Evolutionary conservation across 345 rosid genomes (phyloP), one percentile per base, ranked within the genome.

Genomic region (Ceriops decandra): DNA sequence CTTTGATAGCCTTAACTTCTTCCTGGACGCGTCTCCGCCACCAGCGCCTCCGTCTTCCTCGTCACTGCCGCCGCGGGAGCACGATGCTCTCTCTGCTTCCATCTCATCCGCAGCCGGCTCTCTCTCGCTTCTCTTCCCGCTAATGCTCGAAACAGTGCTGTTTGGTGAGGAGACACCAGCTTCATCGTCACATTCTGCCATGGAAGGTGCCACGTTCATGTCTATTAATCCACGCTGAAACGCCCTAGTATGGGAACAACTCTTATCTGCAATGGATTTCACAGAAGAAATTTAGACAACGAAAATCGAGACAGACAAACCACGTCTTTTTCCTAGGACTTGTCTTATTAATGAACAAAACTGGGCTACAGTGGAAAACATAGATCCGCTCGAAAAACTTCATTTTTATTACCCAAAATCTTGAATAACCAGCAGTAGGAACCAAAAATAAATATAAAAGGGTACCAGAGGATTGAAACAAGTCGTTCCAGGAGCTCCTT

Each of bases 81-180:
- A 85, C 1, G 98, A 90, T 53, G 84, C 72, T 69, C 88, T 85
- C 74, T 88, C 97, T 0, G 81, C 86, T 61, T 90, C 96, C 20
- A 66, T 73, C 57, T 82, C 90, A 17, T 85, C 92, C 30, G 85
- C 83, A 17, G 74, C 68, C 15, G 70, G 77, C 53, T 89, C 91
- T 64, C 90, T 86, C 68, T 90, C 95, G 51, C 72, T 82, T 60
- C 86, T 80, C 82, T 92, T 92, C 36, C 95, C 98, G 66, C 96
- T 88, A 7, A 82, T 26, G 80, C 91, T 92, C 1, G 98, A 92
- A 33, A 90, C 68, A 3, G 91, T 85, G 74, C 97, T 90, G 86
- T 92, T 92, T 0, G 96, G 96, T 0, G 98, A 92, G 7, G 96
- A 92, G 21, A 73, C 84, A 10, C 79, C 84, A 15, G 74, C 75